Percentiles rank a stretch among this genome's conserved stretches.
These are phyloP conservation scores for Diatrype stigma DNA, from an alignment of 2,329 filamentous ascomycete species.

Conservation along the genomic window DNA sequence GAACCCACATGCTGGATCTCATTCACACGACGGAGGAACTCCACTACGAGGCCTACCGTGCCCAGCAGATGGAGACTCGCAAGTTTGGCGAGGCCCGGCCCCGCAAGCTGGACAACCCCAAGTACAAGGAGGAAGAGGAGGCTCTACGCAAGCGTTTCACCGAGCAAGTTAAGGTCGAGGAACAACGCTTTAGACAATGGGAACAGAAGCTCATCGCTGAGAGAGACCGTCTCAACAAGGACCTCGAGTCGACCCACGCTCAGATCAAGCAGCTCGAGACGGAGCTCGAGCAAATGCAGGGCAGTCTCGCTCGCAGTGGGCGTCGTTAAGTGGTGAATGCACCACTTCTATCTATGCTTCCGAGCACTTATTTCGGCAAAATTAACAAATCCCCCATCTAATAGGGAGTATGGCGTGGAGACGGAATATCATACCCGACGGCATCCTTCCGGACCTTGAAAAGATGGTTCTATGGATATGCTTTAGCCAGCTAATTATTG, in stretches of 20 bases:
- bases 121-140: constrained; percentile 99
- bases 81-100: constrained; percentile 98
- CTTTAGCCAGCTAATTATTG: constrained; percentile 30
- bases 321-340: constrained; percentile 62
- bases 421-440: constrained; percentile 12
- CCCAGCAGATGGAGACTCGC: constrained; percentile 98
- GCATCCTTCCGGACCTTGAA: constrained; percentile 15
- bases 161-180: constrained; percentile 99
- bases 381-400: constrained; percentile 16
- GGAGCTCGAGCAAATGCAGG: constrained; percentile 92
- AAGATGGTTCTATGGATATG: constrained; percentile 18
- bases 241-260: constrained; percentile 95
- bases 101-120: constrained; percentile 98
- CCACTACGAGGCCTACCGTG: constrained; percentile 98
- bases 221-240: constrained; percentile 99
- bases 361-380: constrained; percentile 13
- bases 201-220: constrained; percentile 99
- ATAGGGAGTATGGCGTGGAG: constrained; percentile 22
- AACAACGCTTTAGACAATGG: constrained; percentile 98
- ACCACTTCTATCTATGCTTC: constrained; percentile 16
- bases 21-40: constrained; percentile 99
- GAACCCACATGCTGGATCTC: constrained; percentile 98
- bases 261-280: constrained; percentile 87
- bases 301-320: constrained; percentile 82
- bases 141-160: constrained; percentile 97